A percentile compares a stretch with the other conserved stretches of the same genome.
These are phyloP conservation scores for Rutstroemia sp. DNA, from an alignment of 2,329 filamentous ascomycete genomes.

Conservation along the genomic window DNA sequence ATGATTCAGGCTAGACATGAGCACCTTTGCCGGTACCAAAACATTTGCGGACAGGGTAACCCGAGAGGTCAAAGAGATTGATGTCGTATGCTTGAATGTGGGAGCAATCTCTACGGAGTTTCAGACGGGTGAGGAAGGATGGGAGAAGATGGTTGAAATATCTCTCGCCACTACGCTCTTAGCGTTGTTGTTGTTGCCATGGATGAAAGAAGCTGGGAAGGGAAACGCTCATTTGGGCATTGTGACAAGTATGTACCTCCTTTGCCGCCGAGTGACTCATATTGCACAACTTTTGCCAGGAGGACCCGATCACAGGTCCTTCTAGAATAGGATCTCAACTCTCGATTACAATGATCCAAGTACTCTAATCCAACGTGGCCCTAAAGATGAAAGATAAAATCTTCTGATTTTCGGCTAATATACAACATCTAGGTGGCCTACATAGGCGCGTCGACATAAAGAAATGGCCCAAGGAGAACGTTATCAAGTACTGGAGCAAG, in stretches of 20 bases:
- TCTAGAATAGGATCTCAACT: no score
- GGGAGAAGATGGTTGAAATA: conserved; percentile 47
- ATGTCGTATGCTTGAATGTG: conserved; percentile 28
- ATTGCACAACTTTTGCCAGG: no score
- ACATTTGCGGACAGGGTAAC: conserved; percentile 20
- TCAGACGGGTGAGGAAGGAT: conserved; percentile 32
- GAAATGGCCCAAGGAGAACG: conserved; percentile 19
- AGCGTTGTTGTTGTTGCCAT: conserved; percentile 43
- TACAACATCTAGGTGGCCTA: neutral
- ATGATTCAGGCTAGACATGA: conserved; percentile 19
- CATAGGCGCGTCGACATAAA: conserved; percentile 7
- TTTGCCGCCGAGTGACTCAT: no score
- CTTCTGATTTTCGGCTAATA: neutral
- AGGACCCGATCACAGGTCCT: no score
- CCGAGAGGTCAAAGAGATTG: conserved; percentile 19
- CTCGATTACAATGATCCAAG: no score
- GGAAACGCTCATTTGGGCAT: conserved; percentile 21
- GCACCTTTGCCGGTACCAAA: conserved; percentile 18
- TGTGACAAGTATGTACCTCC: conserved; percentile 17
- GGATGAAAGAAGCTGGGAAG: conserved; percentile 33
- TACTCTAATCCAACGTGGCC: no score
- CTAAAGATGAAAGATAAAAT: no score
- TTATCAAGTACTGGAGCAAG: conserved; percentile 17
- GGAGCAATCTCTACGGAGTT: conserved; percentile 19
- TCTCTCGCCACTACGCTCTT: conserved; percentile 48